Conservation (phyloP, 164 flowering plant genomes). For the Brasenia schreberi region DNA sequence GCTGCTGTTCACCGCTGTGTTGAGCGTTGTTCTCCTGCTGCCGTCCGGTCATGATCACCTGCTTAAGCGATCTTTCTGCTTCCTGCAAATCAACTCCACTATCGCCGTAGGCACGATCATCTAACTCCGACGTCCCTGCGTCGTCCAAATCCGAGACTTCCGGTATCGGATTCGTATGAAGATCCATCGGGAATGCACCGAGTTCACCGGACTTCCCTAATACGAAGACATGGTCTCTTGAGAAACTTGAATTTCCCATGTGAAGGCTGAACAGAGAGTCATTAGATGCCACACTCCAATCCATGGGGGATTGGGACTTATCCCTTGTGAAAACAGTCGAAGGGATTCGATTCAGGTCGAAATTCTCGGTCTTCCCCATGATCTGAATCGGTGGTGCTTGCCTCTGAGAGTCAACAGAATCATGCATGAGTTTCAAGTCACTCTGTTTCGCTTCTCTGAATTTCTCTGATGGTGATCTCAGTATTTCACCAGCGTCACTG, state of each 20-base stretch:
- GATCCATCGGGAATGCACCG: background rate
- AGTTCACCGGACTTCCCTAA: slow-evolving; percentile 23
- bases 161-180: background rate
- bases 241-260: slow-evolving; percentile 51
- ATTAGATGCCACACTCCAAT: slow-evolving; percentile 81
- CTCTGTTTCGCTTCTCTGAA: no score
- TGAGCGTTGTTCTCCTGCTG: no score
- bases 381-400: slow-evolving; percentile 48
- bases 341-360: slow-evolving; percentile 54
- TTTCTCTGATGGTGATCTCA: slow-evolving; percentile 6
- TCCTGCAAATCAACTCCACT: slow-evolving; percentile 4
- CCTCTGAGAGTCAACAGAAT: slow-evolving; percentile 4
- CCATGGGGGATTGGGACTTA: slow-evolving; percentile 19
- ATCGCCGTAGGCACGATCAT: background rate
- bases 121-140: background rate
- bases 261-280: slow-evolving; percentile 86
- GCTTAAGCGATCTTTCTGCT: no score
- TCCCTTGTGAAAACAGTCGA: slow-evolving; percentile 40
- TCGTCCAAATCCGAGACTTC: background rate
- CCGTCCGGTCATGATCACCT: no score
- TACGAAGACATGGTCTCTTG: slow-evolving; percentile 34
- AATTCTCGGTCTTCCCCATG: slow-evolving; percentile 37
- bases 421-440: slow-evolving; percentile 3
- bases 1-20: background rate
- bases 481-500: slow-evolving; percentile 4